phyloP scores from a whole-genome alignment of 2,329 filamentous ascomycete genomes.

The Sclerotinia minor region DNA sequence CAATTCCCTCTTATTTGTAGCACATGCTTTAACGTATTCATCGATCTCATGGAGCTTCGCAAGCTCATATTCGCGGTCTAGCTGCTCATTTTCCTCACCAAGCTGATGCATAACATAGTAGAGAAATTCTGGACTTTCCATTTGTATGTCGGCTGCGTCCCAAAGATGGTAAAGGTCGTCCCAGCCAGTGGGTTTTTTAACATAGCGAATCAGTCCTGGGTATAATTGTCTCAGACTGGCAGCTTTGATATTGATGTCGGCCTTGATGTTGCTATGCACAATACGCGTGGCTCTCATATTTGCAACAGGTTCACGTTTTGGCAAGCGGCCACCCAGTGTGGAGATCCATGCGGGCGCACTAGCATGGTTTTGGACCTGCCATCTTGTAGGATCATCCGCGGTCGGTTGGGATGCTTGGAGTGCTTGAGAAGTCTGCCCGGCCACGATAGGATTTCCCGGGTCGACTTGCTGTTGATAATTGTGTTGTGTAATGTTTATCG shows the following conservation, averaged over 20 bases:
- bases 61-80: constrained; percentile 9
- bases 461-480: background rate
- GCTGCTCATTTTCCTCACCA: constrained; percentile 21
- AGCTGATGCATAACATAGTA: constrained; percentile 38
- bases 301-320: constrained; percentile 25
- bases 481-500: background rate
- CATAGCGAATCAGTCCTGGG: constrained; percentile 19
- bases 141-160: constrained; percentile 40
- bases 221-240: constrained; percentile 20
- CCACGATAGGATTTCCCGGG: background rate
- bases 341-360: constrained; percentile 32
- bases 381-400: background rate
- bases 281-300: constrained; percentile 23
- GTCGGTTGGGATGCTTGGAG: background rate
- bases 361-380: constrained; percentile 9
- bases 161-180: constrained; percentile 41
- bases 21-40: constrained; percentile 31
- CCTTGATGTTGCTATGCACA: constrained; percentile 26
- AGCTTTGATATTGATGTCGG: constrained; percentile 27
- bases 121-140: constrained; percentile 39
- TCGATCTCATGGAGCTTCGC: constrained; percentile 25
- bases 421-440: background rate
- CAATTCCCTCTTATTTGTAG: constrained; percentile 5
- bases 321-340: constrained; percentile 26
- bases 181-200: constrained; percentile 30